phyloP scores from a whole-genome alignment of 768 basidiomycete species.

The Termitomyces sp. region DNA sequence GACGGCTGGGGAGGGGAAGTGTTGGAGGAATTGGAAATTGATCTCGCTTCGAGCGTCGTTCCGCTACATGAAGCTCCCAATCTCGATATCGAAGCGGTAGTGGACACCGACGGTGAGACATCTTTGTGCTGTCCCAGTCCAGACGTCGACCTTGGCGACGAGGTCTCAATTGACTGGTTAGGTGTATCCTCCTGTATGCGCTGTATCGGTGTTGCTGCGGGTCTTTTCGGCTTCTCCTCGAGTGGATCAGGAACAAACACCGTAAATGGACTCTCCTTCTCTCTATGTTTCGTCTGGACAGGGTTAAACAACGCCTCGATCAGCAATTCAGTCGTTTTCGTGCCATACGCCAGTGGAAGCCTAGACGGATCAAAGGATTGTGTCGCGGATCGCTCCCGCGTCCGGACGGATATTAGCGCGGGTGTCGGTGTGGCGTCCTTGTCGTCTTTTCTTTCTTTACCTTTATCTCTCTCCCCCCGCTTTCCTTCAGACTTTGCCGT shows the following conservation, averaged over 20 bases:
- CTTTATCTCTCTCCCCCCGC: neutral
- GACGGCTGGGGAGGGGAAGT: neutral
- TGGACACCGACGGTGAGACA: neutral
- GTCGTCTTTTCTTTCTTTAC: neutral
- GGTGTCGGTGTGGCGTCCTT: conserved; percentile 1
- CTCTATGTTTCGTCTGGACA: conserved; percentile 36
- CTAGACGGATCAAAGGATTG: conserved; percentile 31
- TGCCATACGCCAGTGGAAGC: conserved; percentile 50
- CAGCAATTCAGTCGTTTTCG: conserved; percentile 62
- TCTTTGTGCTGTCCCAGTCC: neutral
- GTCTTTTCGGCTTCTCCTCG: conserved; percentile 1
- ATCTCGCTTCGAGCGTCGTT: neutral
- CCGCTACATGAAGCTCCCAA: neutral
- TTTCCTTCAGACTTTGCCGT: neutral
- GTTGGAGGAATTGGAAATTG: neutral
- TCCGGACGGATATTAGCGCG: neutral
- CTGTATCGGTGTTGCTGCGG: conserved; percentile 1
- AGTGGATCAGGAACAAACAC: conserved; percentile 23
- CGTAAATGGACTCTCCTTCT: conserved; percentile 37
- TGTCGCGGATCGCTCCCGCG: conserved; percentile 1
- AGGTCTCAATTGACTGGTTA: neutral
- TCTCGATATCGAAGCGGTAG: neutral
- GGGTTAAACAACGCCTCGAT: conserved; percentile 84
- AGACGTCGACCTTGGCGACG: conserved; percentile 4
- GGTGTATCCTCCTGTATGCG: neutral